Evolutionary conservation across 2,329 filamentous ascomycete genomes (phyloP).

Genomic region (Aplosporella prunicola): DNA sequence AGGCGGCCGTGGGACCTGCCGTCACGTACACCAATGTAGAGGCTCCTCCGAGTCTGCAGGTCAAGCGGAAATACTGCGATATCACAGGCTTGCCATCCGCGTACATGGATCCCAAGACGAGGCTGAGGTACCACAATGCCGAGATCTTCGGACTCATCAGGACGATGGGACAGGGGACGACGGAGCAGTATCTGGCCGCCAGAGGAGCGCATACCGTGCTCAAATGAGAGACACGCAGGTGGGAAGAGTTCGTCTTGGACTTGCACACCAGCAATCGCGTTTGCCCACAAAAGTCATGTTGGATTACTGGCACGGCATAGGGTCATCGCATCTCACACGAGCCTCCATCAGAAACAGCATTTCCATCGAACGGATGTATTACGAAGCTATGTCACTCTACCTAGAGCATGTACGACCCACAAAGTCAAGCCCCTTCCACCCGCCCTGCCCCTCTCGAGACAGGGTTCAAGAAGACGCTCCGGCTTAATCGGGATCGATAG

Average conservation of each 20-base stretch:
- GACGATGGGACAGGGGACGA: constrained; percentile 67
- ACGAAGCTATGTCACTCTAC: too few relatives aligned
- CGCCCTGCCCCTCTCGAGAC: constrained; percentile 68
- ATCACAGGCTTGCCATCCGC: constrained; percentile 85
- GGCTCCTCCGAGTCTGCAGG: constrained; percentile 74
- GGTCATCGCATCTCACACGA: too few relatives aligned
- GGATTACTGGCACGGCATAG: too few relatives aligned
- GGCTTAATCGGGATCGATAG: constrained; percentile 90
- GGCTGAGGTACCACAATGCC: constrained; percentile 83
- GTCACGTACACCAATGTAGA: constrained; percentile 97
- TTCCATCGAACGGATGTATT: too few relatives aligned
- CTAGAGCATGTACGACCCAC: constrained; percentile 62
- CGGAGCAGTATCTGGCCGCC: constrained; percentile 82
- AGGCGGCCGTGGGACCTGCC: constrained; percentile 43
- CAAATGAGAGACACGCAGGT: constrained; percentile 67
- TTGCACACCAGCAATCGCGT: too few relatives aligned
- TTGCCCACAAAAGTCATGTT: too few relatives aligned
- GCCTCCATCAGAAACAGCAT: too few relatives aligned
- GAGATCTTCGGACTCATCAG: constrained; percentile 84
- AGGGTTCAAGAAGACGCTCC: constrained; percentile 86
- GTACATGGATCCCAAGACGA: constrained; percentile 91
- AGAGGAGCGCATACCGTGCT: constrained; percentile 87
- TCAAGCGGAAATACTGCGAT: constrained; percentile 85
- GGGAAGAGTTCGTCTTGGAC: too few relatives aligned
- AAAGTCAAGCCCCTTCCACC: constrained; percentile 96